phyloP scores from a whole-genome alignment of 805 yeast species.

The Candida sanyiensis region DNA sequence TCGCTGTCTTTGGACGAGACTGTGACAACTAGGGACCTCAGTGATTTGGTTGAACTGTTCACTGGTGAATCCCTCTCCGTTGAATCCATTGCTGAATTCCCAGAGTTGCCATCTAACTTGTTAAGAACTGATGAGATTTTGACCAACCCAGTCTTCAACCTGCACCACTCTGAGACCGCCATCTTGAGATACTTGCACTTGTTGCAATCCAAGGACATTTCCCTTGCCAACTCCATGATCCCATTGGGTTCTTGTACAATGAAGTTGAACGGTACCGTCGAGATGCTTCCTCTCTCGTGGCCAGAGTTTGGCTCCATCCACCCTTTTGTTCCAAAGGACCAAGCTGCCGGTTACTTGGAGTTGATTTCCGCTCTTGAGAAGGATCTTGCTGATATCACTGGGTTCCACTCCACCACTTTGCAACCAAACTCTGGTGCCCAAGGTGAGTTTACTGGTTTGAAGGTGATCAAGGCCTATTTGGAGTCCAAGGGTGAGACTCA shows the following conservation, averaged over 20 bases:
- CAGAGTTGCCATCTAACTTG: conserved; percentile 44
- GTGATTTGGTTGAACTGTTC: conserved; percentile 53
- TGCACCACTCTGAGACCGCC: conserved; percentile 90
- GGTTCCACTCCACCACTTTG: conserved; percentile 82
- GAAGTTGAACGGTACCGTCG: conserved; percentile 94
- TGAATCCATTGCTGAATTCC: conserved; percentile 32
- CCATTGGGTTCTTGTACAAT: conserved; percentile 97
- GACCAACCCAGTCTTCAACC: conserved; percentile 72
- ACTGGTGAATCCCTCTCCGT: conserved; percentile 33
- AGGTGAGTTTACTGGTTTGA: conserved; percentile 93
- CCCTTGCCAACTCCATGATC: conserved; percentile 94
- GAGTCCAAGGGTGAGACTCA: conserved; percentile 61
- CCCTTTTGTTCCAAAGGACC: conserved; percentile 88
- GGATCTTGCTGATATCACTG: conserved; percentile 88
- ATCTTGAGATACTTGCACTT: conserved; percentile 86
- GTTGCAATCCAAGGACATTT: conserved; percentile 82
- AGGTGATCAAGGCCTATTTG: conserved; percentile 76
- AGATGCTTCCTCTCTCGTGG: conserved; percentile 92
- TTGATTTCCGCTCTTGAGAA: conserved; percentile 69
- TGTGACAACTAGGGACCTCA: conserved; percentile 56
- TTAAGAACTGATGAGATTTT: conserved; percentile 56
- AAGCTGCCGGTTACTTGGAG: conserved; percentile 82
- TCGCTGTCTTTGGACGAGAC: conserved; percentile 92
- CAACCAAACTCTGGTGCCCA: conserved; percentile 99
- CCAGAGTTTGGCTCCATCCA: conserved; percentile 87